These are phyloP conservation scores for Haplosporangium sp. DNA, from an alignment of 371 early-diverging fungal genomes.

Conservation along the genomic window DNA sequence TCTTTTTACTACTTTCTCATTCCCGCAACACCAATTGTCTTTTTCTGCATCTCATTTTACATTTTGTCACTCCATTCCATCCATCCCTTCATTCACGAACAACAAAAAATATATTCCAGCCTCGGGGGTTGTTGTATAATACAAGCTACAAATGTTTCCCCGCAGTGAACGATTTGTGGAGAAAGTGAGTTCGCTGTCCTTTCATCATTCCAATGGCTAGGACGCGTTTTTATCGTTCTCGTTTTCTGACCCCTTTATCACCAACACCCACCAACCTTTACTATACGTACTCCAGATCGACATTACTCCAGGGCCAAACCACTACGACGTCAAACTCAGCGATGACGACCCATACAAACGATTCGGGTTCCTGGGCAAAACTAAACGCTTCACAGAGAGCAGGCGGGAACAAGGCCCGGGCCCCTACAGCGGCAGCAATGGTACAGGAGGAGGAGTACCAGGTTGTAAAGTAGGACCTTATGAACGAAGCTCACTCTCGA, in stretches of 20 bases:
- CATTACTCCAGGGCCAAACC: slow-evolving; percentile 51
- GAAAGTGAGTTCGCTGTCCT: too few relatives aligned
- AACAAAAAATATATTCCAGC: not conserved
- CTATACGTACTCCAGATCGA: slow-evolving; percentile 29
- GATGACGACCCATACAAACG: slow-evolving; percentile 49
- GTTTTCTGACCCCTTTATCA: not conserved
- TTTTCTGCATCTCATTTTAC: slow-evolving; percentile 7
- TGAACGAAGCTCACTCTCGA: slow-evolving; percentile 24
- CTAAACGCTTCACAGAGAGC: slow-evolving; percentile 31
- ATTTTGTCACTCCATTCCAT: not conserved
- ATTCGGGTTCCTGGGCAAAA: slow-evolving; percentile 49
- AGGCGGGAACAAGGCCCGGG: not conserved
- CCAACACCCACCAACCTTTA: not conserved
- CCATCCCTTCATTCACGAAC: slow-evolving; percentile 5
- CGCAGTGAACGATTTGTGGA: slow-evolving; percentile 55
- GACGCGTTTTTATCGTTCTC: not conserved
- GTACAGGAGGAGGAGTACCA: not conserved
- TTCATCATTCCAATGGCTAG: not conserved
- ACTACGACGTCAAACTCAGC: slow-evolving; percentile 37
- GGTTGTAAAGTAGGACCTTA: slow-evolving; percentile 19
- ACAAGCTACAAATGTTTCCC: slow-evolving; percentile 32
- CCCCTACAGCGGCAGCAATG: too few relatives aligned
- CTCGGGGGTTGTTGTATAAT: not conserved
- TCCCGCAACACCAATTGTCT: too few relatives aligned
- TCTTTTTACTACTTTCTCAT: not conserved